These are phyloP conservation scores for Kockovaella imperatae DNA, from an alignment of 768 basidiomycete genomes.

Conservation along the genomic window DNA sequence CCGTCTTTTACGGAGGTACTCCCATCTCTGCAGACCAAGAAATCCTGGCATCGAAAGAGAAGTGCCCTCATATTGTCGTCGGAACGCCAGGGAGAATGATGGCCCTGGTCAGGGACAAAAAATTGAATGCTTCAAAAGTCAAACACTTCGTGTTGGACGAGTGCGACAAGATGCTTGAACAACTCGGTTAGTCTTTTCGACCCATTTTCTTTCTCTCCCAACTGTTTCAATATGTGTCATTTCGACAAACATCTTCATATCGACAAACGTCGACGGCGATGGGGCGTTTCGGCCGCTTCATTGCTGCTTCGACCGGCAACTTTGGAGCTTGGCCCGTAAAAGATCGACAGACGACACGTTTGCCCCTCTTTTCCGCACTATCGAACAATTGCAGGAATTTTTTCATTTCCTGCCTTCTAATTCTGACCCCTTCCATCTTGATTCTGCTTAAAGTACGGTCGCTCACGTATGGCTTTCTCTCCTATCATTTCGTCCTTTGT, in stretches of 20 bases:
- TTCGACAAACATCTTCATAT: background rate
- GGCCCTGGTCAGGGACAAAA: constrained; percentile 90
- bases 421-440: background rate
- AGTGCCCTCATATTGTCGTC: constrained; percentile 98
- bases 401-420: too few species aligned
- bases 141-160: constrained; percentile 99
- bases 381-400: too few species aligned
- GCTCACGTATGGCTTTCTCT: constrained; percentile 2
- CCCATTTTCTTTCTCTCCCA: constrained; percentile 47
- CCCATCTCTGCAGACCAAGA: constrained; percentile 90
- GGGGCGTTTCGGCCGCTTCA: constrained; percentile 32
- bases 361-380: too few species aligned
- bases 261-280: constrained; percentile 2
- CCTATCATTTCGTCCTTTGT: background rate
- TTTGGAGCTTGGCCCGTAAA: background rate
- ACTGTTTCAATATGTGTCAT: background rate
- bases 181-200: constrained; percentile 86
- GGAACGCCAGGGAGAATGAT: constrained; percentile 96
- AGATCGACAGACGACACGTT: background rate
- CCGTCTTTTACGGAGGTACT: constrained; percentile 96
- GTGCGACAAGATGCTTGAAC: constrained; percentile 99
- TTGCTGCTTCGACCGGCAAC: constrained; percentile 1
- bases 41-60: constrained; percentile 84
- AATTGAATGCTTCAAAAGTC: constrained; percentile 79
- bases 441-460: background rate